Base-by-base conservation (phyloP, 2,329 filamentous ascomycete species). In the Magnaporthales sp. region DNA sequence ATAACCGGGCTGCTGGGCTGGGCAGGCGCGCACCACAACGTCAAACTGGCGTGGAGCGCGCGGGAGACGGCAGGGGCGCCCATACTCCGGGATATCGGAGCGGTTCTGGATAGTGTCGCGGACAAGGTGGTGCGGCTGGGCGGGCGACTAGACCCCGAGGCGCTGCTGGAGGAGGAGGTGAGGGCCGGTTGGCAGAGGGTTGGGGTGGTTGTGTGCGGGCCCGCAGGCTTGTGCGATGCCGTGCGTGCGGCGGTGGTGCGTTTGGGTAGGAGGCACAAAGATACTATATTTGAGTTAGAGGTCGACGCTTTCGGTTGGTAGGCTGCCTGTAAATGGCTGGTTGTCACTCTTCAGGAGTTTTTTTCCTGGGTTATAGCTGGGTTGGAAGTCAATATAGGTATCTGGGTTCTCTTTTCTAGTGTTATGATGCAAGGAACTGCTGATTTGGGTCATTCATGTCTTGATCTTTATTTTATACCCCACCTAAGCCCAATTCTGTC, bases 1-100 rank as follows among this genome's bases (percentile, higher is more conserved):
- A 80, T 84, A 69, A 83, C 81, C 0, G 78, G 74, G 2, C 62
- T 81, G 13, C 68, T 83, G 0, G 75, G 78, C 4, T 76, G 74
- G 65, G 58, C 77, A 2, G 63, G 67, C 13, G 64, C 63, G 38
- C 78, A 80, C 66, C 64, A 66, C 19, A 80, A 78, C 66, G 68
- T 76, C 9, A 79, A 77, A 67, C 71, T 81, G 0, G 72, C 54
- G 60, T 81, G 76, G 76, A 76, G 75, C 63, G 70, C 79, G 7
- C 74, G 73, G 65, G 67, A 70, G n/a, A 54, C 66, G 1, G 72
- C 70, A 0, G 60, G 66, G 7, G 74, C 75, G 10, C 67, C 38
- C 38, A 51, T 81, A n/a, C 68, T 72, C 1, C 11, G 19, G 6
- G 61, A 29, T 6, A 22, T 63, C 22, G 63, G 46, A 8, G 63